These are phyloP conservation scores for Petrea volubilis DNA, from an alignment of 257 asterid species.

Conservation along the genomic window DNA sequence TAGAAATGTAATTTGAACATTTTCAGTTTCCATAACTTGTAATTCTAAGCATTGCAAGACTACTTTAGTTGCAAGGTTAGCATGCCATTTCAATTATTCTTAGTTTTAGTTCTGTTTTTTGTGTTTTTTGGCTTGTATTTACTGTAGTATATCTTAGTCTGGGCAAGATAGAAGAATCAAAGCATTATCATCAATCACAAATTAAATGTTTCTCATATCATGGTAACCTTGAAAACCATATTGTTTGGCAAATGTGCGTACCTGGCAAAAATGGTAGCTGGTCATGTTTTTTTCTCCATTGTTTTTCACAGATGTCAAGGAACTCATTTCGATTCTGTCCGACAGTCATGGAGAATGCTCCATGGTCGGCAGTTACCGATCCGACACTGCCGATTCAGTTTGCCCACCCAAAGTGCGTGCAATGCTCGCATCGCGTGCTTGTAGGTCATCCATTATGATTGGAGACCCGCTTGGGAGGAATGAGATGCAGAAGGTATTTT, in stretches of 20 bases:
- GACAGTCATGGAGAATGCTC: conserved; percentile 89
- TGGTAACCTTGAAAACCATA: conserved; percentile 5
- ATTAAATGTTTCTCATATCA: not conserved
- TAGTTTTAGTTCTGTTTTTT: too few relatives aligned
- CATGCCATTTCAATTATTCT: too few relatives aligned
- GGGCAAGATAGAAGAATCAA: not conserved
- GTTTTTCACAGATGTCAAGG: conserved; percentile 66
- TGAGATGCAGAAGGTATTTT: conserved; percentile 89
- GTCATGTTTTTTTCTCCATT: conserved; percentile 6
- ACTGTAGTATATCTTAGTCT: too few relatives aligned
- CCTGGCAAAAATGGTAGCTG: conserved; percentile 5
- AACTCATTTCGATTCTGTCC: conserved; percentile 71
- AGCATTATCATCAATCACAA: not conserved
- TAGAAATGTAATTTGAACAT: too few relatives aligned
- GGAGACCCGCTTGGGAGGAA: conserved; percentile 90
- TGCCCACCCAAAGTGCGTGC: conserved; percentile 93
- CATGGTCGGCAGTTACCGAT: conserved; percentile 64
- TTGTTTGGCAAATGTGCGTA: not conserved
- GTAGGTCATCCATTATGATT: conserved; percentile 88
- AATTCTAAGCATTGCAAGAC: too few relatives aligned
- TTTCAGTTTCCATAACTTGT: too few relatives aligned
- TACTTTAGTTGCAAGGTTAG: too few relatives aligned
- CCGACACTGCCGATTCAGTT: conserved; percentile 72
- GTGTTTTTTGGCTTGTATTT: too few relatives aligned
- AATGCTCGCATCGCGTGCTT: conserved; percentile 97